Conservation (phyloP, 352 stramenopile genomes). For the Pythium dissotocum region DNA sequence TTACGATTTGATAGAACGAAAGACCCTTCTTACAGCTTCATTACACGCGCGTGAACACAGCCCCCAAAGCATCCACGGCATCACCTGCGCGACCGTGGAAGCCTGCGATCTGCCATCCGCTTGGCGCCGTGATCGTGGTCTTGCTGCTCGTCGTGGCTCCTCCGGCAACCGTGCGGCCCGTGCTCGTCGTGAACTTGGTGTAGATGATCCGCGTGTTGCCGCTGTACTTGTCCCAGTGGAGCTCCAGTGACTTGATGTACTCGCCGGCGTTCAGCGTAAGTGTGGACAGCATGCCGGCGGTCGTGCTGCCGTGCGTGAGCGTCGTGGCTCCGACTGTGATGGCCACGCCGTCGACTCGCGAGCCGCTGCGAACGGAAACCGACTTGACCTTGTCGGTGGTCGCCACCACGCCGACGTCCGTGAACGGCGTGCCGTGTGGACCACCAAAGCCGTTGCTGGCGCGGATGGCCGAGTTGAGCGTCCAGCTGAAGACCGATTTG, state of each 20-base stretch:
- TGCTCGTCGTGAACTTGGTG: conserved; percentile 41
- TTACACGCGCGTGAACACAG: conserved; percentile 36
- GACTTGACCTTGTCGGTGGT: conserved; percentile 30
- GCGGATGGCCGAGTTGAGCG: conserved; percentile 28
- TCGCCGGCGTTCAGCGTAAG: conserved; percentile 39
- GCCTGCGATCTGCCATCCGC: conserved; percentile 44
- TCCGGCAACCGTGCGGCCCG: conserved; percentile 30
- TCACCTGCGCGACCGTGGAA: conserved; percentile 45
- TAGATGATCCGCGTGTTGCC: conserved; percentile 46
- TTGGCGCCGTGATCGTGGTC: conserved; percentile 32
- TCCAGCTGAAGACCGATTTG: conserved; percentile 40
- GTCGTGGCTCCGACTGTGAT: conserved; percentile 23
- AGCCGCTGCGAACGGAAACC: conserved; percentile 30
- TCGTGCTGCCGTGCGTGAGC: conserved; percentile 35
- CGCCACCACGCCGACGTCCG: conserved; percentile 29
- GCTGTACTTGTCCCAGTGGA: conserved; percentile 44
- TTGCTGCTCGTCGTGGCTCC: conserved; percentile 35
- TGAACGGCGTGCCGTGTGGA: conserved; percentile 38
- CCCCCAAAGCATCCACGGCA: conserved; percentile 41
- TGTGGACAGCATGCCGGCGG: conserved; percentile 34
- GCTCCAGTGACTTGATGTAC: conserved; percentile 47
- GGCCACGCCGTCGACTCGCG: conserved; percentile 43
- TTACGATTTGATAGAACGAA: too few species aligned
- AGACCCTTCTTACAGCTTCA: too few species aligned
- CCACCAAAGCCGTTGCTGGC: conserved; percentile 40